Evolutionary conservation across 106 monocot species (phyloP), one percentile per base, ranked within the genome.

Genomic region (Ottelia alismoides): DNA sequence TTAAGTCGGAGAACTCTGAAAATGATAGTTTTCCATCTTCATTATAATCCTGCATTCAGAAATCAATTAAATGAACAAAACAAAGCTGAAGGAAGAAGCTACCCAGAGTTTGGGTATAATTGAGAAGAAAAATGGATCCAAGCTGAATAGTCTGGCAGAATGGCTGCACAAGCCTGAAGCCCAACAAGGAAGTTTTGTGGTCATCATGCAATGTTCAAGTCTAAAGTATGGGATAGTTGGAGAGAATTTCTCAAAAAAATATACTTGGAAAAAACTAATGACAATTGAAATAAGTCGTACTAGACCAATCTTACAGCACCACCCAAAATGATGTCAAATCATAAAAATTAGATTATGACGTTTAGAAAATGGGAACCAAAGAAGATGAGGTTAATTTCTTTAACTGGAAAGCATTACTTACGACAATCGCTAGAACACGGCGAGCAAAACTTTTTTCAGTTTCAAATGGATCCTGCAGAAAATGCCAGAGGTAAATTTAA

Each of bases 401-500:
- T 35, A 6, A 6, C 35, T 12, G 29, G 26, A 12, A 28, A 54
- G 29, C 18, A 29, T 18, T 55, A 52, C 0, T 30, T 89, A 96
- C 96, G 82, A 74, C 81, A 60, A 96, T 31, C 31, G 85, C 63
- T 55, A 96, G 64, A n/a, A 96, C 64, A 56, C 85, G 96, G 19
- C 74, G 76, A 35, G 76, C 78, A 74, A 96, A 96, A 43, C 65
- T 69, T 76, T 79, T 73, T 60, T 96, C 78, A 30, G 73, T 88
- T 72, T 89, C 96, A 62, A 89, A 55, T 65, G 96, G 88, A 70
- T 96, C 96, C 96, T 96, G 85, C 50, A 47, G 60, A 27, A 30
- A 58, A 23, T 45, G 40, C 9, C 31, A 46, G 22, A 45, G 25
- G 25, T 46, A 25, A 27, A 28, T 24, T 57, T n/a, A 4, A 56